A percentile compares a stretch with the other conserved stretches of the same genome.
Conservation (phyloP, 345 rosid species). For the Camelina laxa region DNA sequence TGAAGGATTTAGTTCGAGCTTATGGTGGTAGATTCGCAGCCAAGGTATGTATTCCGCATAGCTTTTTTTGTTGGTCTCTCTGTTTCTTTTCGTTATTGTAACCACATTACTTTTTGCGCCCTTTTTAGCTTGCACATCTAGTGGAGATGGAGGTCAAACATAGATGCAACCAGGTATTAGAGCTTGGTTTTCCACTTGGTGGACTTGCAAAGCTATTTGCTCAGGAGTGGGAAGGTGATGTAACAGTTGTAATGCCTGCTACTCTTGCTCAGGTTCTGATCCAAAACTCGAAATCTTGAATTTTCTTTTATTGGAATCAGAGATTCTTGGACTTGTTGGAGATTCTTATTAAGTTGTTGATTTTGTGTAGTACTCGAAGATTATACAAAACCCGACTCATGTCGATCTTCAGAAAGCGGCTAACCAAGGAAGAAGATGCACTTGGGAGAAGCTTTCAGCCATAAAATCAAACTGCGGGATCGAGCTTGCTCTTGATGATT, state of each 20-base stretch:
- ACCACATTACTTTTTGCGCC: background rate
- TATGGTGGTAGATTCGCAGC: slow-evolving; percentile 96
- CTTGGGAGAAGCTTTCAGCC: slow-evolving; percentile 99
- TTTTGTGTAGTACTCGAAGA: slow-evolving; percentile 67
- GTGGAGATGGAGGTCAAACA: slow-evolving; percentile 96
- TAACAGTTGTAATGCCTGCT: slow-evolving; percentile 98
- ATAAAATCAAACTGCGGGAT: slow-evolving; percentile 95
- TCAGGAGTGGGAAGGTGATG: slow-evolving; percentile 99
- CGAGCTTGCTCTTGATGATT: slow-evolving; percentile 97
- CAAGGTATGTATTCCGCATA: slow-evolving; percentile 60
- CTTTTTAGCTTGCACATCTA: slow-evolving; percentile 79
- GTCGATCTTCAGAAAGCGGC: slow-evolving; percentile 82
- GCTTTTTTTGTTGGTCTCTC: background rate
- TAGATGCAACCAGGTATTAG: slow-evolving; percentile 84
- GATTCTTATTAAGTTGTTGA: slow-evolving; percentile 28
- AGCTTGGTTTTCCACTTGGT: slow-evolving; percentile 93
- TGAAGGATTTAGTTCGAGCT: slow-evolving; percentile 83
- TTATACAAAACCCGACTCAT: slow-evolving; percentile 81
- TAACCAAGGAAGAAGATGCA: slow-evolving; percentile 97
- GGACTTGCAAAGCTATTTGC: slow-evolving; percentile 93
- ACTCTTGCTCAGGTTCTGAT: slow-evolving; percentile 85
- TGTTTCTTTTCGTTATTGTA: slow-evolving; percentile 9
- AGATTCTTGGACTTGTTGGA: background rate
- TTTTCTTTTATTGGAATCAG: background rate
- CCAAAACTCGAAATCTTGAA: slow-evolving; percentile 17